These are phyloP conservation scores for Yamadazyma nakazawae DNA, from an alignment of 805 yeast species.

Conservation along the genomic window DNA sequence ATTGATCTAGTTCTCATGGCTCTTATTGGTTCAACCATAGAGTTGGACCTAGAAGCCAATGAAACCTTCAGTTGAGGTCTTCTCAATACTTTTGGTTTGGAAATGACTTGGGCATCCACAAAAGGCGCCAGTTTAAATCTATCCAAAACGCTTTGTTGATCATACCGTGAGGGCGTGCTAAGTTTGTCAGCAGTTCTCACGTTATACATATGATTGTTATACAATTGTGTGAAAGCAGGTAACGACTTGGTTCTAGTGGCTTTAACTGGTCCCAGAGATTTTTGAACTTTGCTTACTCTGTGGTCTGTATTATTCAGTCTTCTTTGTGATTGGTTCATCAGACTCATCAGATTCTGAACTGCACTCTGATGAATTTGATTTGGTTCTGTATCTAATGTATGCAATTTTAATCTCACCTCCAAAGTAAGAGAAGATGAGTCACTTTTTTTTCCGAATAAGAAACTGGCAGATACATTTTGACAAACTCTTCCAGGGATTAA, in stretches of 20 bases:
- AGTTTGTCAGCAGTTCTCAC: slow-evolving; percentile 42
- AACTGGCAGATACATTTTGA: slow-evolving; percentile 51
- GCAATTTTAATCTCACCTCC: slow-evolving; percentile 54
- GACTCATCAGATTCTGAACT: background rate
- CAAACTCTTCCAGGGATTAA: slow-evolving; percentile 55
- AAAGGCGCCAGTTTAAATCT: slow-evolving; percentile 46
- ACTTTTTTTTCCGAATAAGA: slow-evolving; percentile 33
- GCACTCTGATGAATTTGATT: background rate
- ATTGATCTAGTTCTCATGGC: slow-evolving; percentile 44
- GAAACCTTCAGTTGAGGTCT: slow-evolving; percentile 8
- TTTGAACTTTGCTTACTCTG: slow-evolving; percentile 11
- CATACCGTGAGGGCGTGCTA: slow-evolving; percentile 36
- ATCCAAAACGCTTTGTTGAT: slow-evolving; percentile 39
- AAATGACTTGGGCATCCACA: slow-evolving; percentile 39
- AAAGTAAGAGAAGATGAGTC: slow-evolving; percentile 44
- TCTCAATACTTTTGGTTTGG: slow-evolving; percentile 28
- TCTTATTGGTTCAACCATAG: slow-evolving; percentile 27
- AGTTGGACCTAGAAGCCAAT: slow-evolving; percentile 7
- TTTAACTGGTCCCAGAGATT: slow-evolving; percentile 23
- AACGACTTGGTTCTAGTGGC: slow-evolving; percentile 45
- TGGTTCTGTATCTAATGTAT: slow-evolving; percentile 28
- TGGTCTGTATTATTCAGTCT: background rate
- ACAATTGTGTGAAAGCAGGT: slow-evolving; percentile 39
- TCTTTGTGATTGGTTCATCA: background rate
- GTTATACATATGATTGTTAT: slow-evolving; percentile 36